Evolutionary conservation across 2,329 filamentous ascomycete genomes (phyloP).

Genomic region (Colletotrichum sansevieriae): DNA sequence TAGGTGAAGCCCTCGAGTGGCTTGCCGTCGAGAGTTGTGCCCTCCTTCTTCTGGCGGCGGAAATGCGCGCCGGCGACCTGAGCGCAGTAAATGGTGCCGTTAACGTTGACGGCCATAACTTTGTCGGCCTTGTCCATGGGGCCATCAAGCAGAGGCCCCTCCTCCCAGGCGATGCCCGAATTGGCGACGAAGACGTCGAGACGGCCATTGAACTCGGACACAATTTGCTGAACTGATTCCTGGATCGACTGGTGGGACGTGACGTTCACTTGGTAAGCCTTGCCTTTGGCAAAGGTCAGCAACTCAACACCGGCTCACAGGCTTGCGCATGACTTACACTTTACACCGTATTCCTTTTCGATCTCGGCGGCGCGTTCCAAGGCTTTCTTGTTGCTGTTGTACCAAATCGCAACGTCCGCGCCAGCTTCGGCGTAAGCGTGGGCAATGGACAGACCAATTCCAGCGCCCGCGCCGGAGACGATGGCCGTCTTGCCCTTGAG

Average conservation of each 20-base stretch:
- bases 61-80: conserved; percentile 78
- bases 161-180: conserved; percentile 79
- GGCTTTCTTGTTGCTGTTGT: conserved; percentile 77
- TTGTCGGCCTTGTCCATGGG: conserved; percentile 73
- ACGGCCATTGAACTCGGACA: conserved; percentile 78
- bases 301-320: background rate
- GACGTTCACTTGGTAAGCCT: conserved; percentile 73
- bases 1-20: conserved; percentile 70
- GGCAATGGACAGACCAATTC: conserved; percentile 76
- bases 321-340: conserved; percentile 62
- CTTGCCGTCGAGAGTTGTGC: conserved; percentile 72
- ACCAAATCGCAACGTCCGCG: conserved; percentile 80
- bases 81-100: conserved; percentile 84
- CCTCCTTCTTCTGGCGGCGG: conserved; percentile 76
- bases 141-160: conserved; percentile 76
- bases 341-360: conserved; percentile 74
- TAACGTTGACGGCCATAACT: conserved; percentile 79
- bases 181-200: conserved; percentile 87
- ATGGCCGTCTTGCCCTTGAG: conserved; percentile 78
- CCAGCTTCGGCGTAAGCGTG: conserved; percentile 77
- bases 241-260: conserved; percentile 65
- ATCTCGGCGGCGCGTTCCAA: conserved; percentile 72
- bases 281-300: conserved; percentile 55
- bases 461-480: conserved; percentile 74
- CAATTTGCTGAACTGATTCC: conserved; percentile 63